Percentiles rank a stretch among this genome's conserved stretches.
Conservation (phyloP, 352 stramenopile species). For the Phytopythium cucurbitacearum region DNA sequence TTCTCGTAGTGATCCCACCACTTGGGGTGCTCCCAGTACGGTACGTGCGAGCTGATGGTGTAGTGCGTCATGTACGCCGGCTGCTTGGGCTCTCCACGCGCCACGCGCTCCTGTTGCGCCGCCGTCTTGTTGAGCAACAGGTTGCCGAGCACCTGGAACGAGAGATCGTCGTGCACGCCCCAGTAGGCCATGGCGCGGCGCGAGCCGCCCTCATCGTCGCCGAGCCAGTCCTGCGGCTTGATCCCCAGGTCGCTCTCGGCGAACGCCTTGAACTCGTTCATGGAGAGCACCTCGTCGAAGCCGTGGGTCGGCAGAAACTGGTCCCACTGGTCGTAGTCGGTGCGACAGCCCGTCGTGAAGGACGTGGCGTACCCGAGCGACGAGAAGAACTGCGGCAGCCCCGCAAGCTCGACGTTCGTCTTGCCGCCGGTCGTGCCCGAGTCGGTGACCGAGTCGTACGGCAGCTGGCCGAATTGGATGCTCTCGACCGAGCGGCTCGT, state of each 20-base stretch:
- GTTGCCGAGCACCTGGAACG: constrained; percentile 39
- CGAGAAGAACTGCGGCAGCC: constrained; percentile 49
- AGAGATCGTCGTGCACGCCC: constrained; percentile 53
- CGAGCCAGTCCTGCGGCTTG: constrained; percentile 24
- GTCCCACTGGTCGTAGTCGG: constrained; percentile 48
- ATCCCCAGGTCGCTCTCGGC: constrained; percentile 33
- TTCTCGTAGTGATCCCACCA: constrained; percentile 28
- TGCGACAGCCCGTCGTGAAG: constrained; percentile 39
- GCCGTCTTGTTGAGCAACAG: constrained; percentile 42
- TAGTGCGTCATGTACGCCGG: constrained; percentile 54
- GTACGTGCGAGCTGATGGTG: constrained; percentile 52
- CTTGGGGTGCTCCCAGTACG: constrained; percentile 25
- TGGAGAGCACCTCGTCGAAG: constrained; percentile 39
- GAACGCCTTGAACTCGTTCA: constrained; percentile 33
- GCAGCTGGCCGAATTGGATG: constrained; percentile 45
- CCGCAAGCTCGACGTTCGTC: constrained; percentile 20
- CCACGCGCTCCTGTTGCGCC: constrained; percentile 21
- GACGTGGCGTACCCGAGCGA: constrained; percentile 41
- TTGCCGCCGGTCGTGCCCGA: constrained; percentile 30
- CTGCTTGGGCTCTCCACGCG: constrained; percentile 18
- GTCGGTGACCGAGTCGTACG: constrained; percentile 31
- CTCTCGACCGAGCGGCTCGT: constrained; percentile 58
- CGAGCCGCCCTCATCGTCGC: constrained; percentile 8
- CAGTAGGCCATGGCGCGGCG: constrained; percentile 18
- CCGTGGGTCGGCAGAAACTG: constrained; percentile 41